These are phyloP conservation scores for Pisolithus microcarpus DNA, from an alignment of 768 basidiomycete species.

Conservation along the genomic window DNA sequence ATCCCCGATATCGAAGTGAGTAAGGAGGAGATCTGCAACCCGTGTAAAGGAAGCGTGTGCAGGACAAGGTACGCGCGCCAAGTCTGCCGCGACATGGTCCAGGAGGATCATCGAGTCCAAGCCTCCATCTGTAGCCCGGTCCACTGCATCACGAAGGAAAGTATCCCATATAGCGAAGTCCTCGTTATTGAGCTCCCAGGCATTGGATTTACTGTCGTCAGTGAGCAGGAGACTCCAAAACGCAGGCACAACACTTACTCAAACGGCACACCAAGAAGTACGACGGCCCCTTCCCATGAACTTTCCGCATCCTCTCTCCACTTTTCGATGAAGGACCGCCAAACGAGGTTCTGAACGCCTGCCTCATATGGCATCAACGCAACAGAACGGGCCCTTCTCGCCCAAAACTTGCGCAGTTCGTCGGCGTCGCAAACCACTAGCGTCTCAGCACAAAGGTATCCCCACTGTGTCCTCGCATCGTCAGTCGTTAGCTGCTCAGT, in stretches of 20 bases:
- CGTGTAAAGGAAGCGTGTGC: constrained; percentile 40
- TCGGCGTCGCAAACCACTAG: constrained; percentile 40
- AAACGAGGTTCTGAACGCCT: constrained; percentile 43
- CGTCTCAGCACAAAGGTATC: constrained; percentile 50
- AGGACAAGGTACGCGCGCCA: constrained; percentile 36
- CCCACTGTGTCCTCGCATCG: constrained; percentile 51
- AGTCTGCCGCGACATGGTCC: constrained; percentile 44
- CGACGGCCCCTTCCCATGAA: constrained; percentile 47
- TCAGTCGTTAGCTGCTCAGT: constrained; percentile 33
- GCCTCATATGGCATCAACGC: constrained; percentile 27
- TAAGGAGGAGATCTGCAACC: constrained; percentile 55
- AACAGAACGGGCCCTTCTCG: constrained; percentile 15
- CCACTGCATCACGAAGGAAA: constrained; percentile 43
- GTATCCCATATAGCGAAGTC: constrained; percentile 57
- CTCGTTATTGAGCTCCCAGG: constrained; percentile 48
- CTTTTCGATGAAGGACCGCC: constrained; percentile 48
- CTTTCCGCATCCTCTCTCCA: constrained; percentile 45
- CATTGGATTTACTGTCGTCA: constrained; percentile 29
- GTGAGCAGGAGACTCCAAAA: background rate
- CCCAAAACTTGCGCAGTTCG: constrained; percentile 51
- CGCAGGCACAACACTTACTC: constrained; percentile 34
- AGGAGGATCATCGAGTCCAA: constrained; percentile 46
- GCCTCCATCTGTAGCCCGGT: constrained; percentile 56
- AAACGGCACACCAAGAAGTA: constrained; percentile 56
- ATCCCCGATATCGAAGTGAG: constrained; percentile 44